These are phyloP conservation scores for Geosmithia flava DNA, from an alignment of 2,329 filamentous ascomycete species.

Conservation along the genomic window DNA sequence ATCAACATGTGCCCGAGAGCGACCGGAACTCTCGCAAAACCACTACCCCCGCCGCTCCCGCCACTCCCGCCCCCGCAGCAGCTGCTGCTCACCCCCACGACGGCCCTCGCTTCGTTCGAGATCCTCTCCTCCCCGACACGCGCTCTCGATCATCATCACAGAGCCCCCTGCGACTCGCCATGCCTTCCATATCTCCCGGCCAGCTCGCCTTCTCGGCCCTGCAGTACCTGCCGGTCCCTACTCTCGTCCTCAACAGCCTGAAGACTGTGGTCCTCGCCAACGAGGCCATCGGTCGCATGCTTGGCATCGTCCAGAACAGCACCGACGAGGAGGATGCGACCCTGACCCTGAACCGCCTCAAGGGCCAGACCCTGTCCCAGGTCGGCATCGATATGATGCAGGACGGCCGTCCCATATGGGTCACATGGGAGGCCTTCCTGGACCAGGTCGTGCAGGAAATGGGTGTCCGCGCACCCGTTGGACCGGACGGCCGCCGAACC, in stretches of 20 bases:
- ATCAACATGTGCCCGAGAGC: neutral
- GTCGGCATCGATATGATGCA: conserved; percentile 64
- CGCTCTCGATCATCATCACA: conserved; percentile 18
- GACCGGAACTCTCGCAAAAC: conserved; percentile 7
- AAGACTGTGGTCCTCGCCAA: conserved; percentile 66
- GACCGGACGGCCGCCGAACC: neutral
- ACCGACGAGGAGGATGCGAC: conserved; percentile 25
- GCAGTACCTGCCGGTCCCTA: conserved; percentile 62
- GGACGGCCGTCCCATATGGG: conserved; percentile 47
- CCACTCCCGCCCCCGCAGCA: neutral
- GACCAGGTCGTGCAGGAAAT: conserved; percentile 37
- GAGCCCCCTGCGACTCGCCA: conserved; percentile 24
- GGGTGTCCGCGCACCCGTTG: conserved; percentile 13
- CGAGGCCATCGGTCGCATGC: conserved; percentile 58
- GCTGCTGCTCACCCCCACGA: neutral
- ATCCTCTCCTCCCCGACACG: neutral
- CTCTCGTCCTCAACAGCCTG: conserved; percentile 53
- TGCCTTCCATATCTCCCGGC: conserved; percentile 34
- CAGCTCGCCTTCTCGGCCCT: conserved; percentile 55
- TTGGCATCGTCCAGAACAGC: conserved; percentile 40
- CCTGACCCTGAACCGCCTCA: conserved; percentile 42
- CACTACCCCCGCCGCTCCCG: conserved; percentile 4
- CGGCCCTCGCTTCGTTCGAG: conserved; percentile 14
- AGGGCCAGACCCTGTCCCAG: conserved; percentile 54
- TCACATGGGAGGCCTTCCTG: conserved; percentile 47